A percentile compares a stretch with the other conserved stretches of the same genome.
These are phyloP conservation scores for Acacia melanoxylon DNA, from an alignment of 306 rosid species.

Conservation along the genomic window DNA sequence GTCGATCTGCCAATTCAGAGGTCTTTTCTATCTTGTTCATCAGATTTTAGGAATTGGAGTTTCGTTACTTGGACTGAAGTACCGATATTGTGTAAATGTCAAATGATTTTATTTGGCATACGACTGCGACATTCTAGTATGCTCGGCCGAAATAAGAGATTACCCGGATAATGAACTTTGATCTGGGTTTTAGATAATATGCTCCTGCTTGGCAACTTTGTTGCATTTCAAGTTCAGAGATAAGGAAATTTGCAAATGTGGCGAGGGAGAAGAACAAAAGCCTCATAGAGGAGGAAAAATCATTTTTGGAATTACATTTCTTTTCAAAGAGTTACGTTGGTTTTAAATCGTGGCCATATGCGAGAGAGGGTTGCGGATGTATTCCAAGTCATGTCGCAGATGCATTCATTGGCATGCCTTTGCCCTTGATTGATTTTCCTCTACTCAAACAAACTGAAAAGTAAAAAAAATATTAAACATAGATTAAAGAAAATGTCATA, in stretches of 20 bases:
- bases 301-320: background rate
- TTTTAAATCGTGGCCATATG: background rate
- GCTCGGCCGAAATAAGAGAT: background rate
- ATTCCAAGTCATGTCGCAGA: background rate
- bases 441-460: background rate
- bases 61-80: background rate
- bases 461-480: background rate
- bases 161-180: constrained; percentile 11
- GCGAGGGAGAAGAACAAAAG: background rate
- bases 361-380: background rate
- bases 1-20: constrained; percentile 5
- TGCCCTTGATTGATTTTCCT: background rate
- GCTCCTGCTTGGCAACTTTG: background rate
- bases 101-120: background rate
- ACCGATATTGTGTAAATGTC: constrained; percentile 3
- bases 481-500: background rate
- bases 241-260: background rate
- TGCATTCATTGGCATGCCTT: constrained; percentile 5
- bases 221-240: background rate
- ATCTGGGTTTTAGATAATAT: background rate
- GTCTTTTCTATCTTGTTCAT: background rate
- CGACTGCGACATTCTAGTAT: background rate
- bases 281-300: background rate
- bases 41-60: background rate
- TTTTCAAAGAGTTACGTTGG: background rate